Percentiles rank a stretch among this genome's conserved stretches.
phyloP scores from a whole-genome alignment of 148 eudicot genomes.

The Amaranthus cruentus region DNA sequence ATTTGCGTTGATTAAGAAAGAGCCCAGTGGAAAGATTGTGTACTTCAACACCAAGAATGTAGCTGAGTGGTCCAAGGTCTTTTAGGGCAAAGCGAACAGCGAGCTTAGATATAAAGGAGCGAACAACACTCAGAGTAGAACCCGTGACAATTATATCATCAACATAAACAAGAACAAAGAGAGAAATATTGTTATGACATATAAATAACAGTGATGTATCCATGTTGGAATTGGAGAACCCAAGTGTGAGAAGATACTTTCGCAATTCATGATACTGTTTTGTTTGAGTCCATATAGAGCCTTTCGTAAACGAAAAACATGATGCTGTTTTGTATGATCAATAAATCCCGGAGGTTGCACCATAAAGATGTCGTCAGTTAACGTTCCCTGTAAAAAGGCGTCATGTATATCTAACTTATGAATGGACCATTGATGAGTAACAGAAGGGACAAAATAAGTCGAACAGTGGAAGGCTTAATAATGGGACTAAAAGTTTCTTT shows the following conservation, averaged over 20 bases:
- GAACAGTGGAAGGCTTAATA: too few relatives aligned
- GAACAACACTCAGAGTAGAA: background rate
- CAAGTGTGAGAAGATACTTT: background rate
- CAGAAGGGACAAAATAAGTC: too few relatives aligned
- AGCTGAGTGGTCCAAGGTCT: background rate
- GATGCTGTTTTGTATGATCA: background rate
- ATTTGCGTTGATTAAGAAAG: background rate
- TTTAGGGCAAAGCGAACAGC: background rate
- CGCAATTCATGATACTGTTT: background rate
- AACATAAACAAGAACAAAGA: background rate
- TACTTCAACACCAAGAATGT: background rate
- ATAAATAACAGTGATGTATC: background rate
- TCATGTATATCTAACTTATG: background rate
- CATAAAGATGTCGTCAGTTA: background rate
- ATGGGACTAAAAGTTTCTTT: too few relatives aligned
- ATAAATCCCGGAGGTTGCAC: background rate
- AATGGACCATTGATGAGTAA: too few relatives aligned
- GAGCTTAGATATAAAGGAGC: background rate
- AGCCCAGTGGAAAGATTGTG: background rate
- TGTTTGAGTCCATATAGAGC: slow-evolving; percentile 4
- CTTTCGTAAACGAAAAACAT: background rate
- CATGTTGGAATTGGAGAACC: background rate
- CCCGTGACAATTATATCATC: background rate
- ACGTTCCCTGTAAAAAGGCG: background rate
- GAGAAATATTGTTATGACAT: background rate